These are phyloP conservation scores for sunflower (Helianthus annuus) DNA, from an alignment of 129 eudicot genomes.

Conservation along the genomic window DNA sequence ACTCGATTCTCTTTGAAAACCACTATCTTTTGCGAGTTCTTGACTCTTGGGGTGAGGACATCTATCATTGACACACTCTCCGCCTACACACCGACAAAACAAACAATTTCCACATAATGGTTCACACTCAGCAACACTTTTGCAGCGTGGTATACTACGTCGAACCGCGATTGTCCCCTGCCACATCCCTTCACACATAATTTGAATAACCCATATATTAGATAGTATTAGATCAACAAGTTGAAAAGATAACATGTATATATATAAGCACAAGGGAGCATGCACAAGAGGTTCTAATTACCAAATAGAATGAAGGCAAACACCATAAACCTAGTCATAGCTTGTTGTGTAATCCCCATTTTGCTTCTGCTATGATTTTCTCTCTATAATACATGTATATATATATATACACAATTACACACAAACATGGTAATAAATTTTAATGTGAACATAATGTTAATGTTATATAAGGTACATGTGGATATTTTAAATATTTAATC, in stretches of 20 bases:
- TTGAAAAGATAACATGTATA: not conserved
- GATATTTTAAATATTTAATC: too few species aligned
- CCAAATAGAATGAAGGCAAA: constrained; percentile 20
- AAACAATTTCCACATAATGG: too few species aligned
- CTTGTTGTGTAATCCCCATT: constrained; percentile 15
- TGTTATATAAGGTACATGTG: too few species aligned
- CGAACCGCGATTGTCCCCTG: not conserved
- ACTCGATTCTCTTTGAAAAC: too few species aligned
- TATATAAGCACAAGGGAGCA: not conserved
- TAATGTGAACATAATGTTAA: too few species aligned
- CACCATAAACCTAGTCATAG: constrained; percentile 7
- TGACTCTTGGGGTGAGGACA: too few species aligned
- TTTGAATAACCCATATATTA: not conserved
- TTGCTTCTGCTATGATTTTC: not conserved
- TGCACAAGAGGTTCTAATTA: not conserved
- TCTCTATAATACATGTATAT: not conserved
- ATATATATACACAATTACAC: not conserved
- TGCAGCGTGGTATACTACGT: not conserved
- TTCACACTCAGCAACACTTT: too few species aligned
- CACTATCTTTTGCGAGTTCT: too few species aligned
- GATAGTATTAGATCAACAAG: not conserved
- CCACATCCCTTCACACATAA: constrained; percentile 7
- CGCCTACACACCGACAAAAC: too few species aligned
- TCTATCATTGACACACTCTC: too few species aligned
- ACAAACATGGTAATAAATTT: not conserved